These are phyloP conservation scores for Salvia hispanica DNA, from an alignment of 257 asterid genomes.

Conservation along the genomic window DNA sequence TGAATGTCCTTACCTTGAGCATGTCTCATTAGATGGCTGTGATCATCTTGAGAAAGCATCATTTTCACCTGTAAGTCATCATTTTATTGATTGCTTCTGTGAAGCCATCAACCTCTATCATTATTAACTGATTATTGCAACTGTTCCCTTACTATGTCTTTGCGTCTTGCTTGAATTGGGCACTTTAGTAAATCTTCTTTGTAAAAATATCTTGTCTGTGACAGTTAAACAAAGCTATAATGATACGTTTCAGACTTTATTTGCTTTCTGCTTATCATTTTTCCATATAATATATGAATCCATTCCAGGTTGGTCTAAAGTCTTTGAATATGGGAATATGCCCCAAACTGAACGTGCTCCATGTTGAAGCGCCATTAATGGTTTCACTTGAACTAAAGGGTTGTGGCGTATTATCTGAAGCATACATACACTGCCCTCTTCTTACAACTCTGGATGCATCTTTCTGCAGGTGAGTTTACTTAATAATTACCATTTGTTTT, in stretches of 20 bases:
- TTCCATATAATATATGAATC: not conserved
- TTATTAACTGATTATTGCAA: no score
- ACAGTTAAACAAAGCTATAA: no score
- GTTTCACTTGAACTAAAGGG: constrained; percentile 94
- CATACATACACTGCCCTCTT: constrained; percentile 76
- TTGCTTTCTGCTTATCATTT: not conserved
- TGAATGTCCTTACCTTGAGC: constrained; percentile 77
- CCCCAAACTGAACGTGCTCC: constrained; percentile 78
- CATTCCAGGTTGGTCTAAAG: constrained; percentile 82
- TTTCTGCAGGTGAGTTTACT: constrained; percentile 62
- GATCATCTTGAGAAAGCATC: constrained; percentile 96
- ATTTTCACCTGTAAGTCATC: constrained; percentile 72
- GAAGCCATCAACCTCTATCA: no score
- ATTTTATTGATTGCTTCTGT: not conserved
- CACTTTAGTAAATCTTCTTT: no score
- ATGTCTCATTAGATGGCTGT: constrained; percentile 89
- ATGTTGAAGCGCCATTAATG: constrained; percentile 80
- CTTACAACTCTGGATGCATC: constrained; percentile 95
- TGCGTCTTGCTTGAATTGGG: no score
- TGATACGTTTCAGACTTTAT: no score
- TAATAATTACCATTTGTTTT: not conserved
- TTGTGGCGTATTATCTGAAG: constrained; percentile 88
- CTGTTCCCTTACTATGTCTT: no score
- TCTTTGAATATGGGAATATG: constrained; percentile 95
- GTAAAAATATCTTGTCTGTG: no score